Evolutionary conservation across 345 rosid genomes (phyloP), one percentile per base, ranked within the genome.

Genomic region (Brassica juncea): DNA sequence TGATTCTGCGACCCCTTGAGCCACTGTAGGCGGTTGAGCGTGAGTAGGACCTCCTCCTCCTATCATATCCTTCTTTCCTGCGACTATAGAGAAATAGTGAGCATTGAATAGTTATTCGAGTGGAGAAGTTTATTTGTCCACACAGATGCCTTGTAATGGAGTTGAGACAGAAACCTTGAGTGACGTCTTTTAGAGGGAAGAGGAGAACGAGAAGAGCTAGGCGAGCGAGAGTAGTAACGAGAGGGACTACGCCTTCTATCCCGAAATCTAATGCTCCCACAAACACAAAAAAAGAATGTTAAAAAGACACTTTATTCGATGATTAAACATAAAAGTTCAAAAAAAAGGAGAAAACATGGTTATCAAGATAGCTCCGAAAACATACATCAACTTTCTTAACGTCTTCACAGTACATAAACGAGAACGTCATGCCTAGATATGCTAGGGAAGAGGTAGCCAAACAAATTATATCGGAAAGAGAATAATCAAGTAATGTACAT

Each of bases 11-110:
- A 83, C 88, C 88, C 84, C 94, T 86, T 49, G 93, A 83, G 8
- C 94, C 91, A 66, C 86, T 80, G 70, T 60, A 71, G 52, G 86
- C 86, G 30, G 96, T 94, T 23, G 98, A 89, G 19, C 87, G 88
- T 0, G 97, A 92, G 81, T 84, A 85, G 49, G 94, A 86, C 47
- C 47, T 39, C 72, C 84, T 84, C 67, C 82, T 88, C 54, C 86
- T 61, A 58, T 80, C 63, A 63, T 84, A 71, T 58, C 82, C 81
- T 47, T 79, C 88, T 72, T 84, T 86, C 72, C 84, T 83, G 14
- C 94, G 19, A 70, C 8, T 61, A 63, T 12, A 64, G 54, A 62
- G 71, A 54, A 42, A 34, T 25, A 6, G 58, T 80, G 32, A 70
- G 75, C 62, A 37, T 44, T 61, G 15, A 35, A 5, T 23, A 2